A percentile compares a stretch with the other conserved stretches of the same genome.
Conservation (phyloP, 2,329 filamentous ascomycete genomes). For the Herpotrichia juniperi region DNA sequence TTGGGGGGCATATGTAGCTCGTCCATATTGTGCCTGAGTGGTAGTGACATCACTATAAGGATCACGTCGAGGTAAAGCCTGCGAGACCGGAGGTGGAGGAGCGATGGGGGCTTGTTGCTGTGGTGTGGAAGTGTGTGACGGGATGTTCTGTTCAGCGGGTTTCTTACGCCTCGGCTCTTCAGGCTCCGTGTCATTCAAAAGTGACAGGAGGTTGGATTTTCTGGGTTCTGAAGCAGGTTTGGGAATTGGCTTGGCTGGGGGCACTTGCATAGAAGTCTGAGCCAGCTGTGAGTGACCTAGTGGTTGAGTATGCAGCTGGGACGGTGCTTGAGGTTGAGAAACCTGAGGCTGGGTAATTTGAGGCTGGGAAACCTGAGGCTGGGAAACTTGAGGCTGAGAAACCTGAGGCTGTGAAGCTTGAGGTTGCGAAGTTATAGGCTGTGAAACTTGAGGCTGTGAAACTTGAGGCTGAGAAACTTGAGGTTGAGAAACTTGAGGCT, state of each 20-base stretch:
- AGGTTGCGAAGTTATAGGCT: constrained; percentile 4
- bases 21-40: constrained; percentile 32
- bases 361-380: too few relatives aligned
- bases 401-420: constrained; percentile 13
- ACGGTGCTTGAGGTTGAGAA: constrained; percentile 1
- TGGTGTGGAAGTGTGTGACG: constrained; percentile 43
- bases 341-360: too few relatives aligned
- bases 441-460: constrained; percentile 12
- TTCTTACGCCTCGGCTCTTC: constrained; percentile 44
- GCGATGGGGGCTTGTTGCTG: constrained; percentile 40
- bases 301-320: constrained; percentile 23
- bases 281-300: constrained; percentile 26
- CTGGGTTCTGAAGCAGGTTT: constrained; percentile 40
- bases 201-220: constrained; percentile 45
- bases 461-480: constrained; percentile 13
- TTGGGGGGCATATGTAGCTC: constrained; percentile 35
- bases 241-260: constrained; percentile 20
- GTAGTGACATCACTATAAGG: constrained; percentile 29
- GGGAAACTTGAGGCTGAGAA: too few relatives aligned
- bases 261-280: constrained; percentile 24
- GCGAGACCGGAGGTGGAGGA: constrained; percentile 34
- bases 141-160: constrained; percentile 34
- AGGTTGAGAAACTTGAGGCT: constrained; percentile 5
- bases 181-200: constrained; percentile 46
- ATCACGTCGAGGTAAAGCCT: constrained; percentile 30